Percentiles rank a stretch among this genome's conserved stretches.
phyloP scores from a whole-genome alignment of 495 filamentous ascomycete species.

The Jackrogersella multiformis region DNA sequence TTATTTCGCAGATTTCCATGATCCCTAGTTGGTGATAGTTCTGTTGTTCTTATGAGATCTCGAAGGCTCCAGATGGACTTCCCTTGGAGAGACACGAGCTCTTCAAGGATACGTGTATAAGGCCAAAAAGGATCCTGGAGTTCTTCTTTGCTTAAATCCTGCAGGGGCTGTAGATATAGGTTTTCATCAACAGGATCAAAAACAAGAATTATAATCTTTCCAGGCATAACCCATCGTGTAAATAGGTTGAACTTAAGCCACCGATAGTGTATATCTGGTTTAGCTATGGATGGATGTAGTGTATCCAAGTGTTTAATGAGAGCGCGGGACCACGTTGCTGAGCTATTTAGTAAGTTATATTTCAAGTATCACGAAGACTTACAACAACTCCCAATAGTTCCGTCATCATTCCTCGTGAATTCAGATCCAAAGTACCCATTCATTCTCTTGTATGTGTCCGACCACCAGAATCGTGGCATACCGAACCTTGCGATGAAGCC shows the following conservation, averaged over 20 bases:
- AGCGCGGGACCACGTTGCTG: neutral
- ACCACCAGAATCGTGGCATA: conserved; percentile 2
- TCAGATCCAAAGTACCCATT: conserved; percentile 6
- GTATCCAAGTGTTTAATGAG: neutral
- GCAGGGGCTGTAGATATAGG: neutral
- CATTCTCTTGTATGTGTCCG: conserved; percentile 2
- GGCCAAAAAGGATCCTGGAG: neutral
- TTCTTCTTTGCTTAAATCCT: neutral
- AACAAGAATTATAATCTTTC: neutral
- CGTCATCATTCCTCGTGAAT: neutral
- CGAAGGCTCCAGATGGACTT: neutral
- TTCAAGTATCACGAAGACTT: neutral
- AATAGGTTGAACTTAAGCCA: conserved; percentile 6
- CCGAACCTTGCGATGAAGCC: neutral
- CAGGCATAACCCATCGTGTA: neutral
- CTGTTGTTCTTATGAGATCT: neutral
- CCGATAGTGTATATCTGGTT: neutral
- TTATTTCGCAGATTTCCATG: neutral
- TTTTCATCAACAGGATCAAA: neutral
- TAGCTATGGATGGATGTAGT: no score
- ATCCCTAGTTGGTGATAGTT: neutral
- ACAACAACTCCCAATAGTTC: neutral
- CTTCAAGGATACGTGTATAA: neutral
- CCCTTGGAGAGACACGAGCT: neutral
- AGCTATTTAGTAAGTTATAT: neutral